Base-by-base conservation (phyloP, 176 grass and related monocot species). In the Avena eriantha region DNA sequence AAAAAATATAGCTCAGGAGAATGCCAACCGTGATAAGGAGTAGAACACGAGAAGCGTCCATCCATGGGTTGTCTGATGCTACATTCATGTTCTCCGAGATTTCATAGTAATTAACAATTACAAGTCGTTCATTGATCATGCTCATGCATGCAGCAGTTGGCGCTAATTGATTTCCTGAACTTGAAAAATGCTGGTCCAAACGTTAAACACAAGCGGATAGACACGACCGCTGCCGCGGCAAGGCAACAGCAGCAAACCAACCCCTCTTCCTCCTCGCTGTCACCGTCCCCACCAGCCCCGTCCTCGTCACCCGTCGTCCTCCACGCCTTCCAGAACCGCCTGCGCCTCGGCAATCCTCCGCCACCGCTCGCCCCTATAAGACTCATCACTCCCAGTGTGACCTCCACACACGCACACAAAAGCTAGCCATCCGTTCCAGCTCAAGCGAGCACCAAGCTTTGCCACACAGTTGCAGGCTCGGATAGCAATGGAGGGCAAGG, bases 401-500 rank as follows among this genome's bases (percentile, higher is more conserved):
- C 9, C 46, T 81, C 19, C 84, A 35, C 54, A 41, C 68, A 12
- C 63, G 21, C 80, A 33, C 76, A 50, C 54, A 19, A 22, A 45
- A 69, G 26, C 39, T 41, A 41, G 39, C 59, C 39, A 41, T 58
- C 68, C 73, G 2, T 73, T 54, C 21, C 13, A 34, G 69, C 43
- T 33, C n/a, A 29, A 21, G 86, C 67, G 17, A 75, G 24, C 2
- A 8, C 11, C 45, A 8, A 70, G 77, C 18, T 6, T 36, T 45
- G 59, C 59, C 15, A 51, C 15, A n/a, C 51, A 61, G 16, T 18
- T 8, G 58, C 34, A 13, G 2, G 36, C 18, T 70, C 50, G 24
- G 58, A 34, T 12, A 34, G 23, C 45, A 14, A 97, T 97, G 95
- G 92, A 97, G 79, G 88, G 84, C 29, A 97, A 95, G 82, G 92